A percentile compares a stretch with the other conserved stretches of the same genome.
Conservation (phyloP, 2,329 filamentous ascomycete genomes). For the Fusarium mexicanum region DNA sequence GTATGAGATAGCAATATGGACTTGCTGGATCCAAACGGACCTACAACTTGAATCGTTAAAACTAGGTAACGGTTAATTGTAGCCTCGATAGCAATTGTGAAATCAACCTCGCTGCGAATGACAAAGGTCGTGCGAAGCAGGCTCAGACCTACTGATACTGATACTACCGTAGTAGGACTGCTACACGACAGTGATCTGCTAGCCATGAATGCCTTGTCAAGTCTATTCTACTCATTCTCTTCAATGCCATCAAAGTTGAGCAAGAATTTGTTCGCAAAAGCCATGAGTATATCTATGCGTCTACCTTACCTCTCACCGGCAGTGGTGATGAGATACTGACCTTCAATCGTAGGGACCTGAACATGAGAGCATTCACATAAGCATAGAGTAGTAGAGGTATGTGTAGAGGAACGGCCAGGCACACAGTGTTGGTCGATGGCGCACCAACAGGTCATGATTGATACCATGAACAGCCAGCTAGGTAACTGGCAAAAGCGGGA, state of each 20-base stretch:
- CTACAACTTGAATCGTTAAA: background rate
- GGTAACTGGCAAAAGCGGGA: background rate
- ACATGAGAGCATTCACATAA: conserved; percentile 2
- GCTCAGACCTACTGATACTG: background rate
- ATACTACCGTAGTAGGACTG: background rate
- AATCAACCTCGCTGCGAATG: background rate
- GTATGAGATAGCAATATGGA: background rate
- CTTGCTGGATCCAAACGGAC: background rate
- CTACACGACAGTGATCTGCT: background rate
- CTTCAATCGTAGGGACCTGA: background rate
- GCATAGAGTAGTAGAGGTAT: background rate
- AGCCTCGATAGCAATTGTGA: background rate
- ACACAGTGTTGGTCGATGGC: conserved; percentile 21
- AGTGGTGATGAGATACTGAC: background rate
- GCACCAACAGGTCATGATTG: conserved; percentile 18
- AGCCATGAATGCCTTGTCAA: background rate
- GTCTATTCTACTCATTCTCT: background rate
- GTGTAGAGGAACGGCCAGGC: conserved; percentile 25
- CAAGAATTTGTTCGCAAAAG: background rate
- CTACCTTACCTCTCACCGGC: background rate
- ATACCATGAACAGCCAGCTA: conserved; percentile 16
- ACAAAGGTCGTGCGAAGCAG: background rate
- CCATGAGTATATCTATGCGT: background rate
- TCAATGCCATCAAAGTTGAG: background rate
- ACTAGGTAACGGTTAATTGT: background rate